phyloP scores from a whole-genome alignment of 208 protist genomes.

The Leishmania guyanensis region DNA sequence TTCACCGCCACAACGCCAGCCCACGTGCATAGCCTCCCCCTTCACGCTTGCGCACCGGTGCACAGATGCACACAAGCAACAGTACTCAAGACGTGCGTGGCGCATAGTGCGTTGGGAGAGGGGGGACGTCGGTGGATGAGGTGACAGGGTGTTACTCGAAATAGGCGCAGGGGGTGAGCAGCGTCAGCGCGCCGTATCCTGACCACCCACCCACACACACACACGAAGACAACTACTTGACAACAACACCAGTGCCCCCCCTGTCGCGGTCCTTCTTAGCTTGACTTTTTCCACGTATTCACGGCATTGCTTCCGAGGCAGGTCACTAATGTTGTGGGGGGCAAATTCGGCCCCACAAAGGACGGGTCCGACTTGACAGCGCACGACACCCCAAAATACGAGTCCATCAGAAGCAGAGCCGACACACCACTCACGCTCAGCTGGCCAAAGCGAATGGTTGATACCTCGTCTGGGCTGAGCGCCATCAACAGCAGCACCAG shows the following conservation, averaged over 20 bases:
- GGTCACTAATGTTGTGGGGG: constrained; percentile 76
- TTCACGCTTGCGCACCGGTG: background rate
- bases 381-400: constrained; percentile 85
- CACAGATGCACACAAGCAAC: background rate
- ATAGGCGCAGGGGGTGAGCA: background rate
- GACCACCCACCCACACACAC: constrained; percentile 2
- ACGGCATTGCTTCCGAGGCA: constrained; percentile 86
- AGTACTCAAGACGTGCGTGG: background rate
- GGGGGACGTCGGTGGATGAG: background rate
- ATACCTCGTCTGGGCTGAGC: constrained; percentile 90
- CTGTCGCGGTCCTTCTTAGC: constrained; percentile 17
- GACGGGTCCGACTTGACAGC: constrained; percentile 80
- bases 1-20: constrained; percentile 7
- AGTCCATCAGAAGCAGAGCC: constrained; percentile 84
- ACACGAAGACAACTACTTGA: background rate
- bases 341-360: constrained; percentile 48
- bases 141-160: background rate
- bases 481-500: constrained; percentile 92
- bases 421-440: constrained; percentile 70
- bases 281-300: constrained; percentile 89
- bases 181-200: background rate
- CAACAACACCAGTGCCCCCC: background rate
- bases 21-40: background rate
- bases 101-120: background rate
- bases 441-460: constrained; percentile 88